A percentile compares a stretch with the other conserved stretches of the same genome.
phyloP scores from a whole-genome alignment of 169 alveolate genomes.

The Babesia caballi region DNA sequence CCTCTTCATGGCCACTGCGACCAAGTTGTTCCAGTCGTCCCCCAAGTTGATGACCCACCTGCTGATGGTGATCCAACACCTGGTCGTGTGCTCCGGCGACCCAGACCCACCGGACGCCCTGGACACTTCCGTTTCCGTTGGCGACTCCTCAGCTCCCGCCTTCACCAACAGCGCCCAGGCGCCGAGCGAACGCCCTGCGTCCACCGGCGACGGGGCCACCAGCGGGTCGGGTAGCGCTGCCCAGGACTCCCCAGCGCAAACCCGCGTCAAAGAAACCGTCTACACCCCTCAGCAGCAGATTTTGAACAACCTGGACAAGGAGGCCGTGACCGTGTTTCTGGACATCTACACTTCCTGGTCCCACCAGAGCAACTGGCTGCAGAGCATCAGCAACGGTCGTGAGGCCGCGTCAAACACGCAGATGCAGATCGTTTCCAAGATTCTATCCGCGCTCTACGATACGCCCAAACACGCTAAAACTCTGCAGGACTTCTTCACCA shows the following conservation, averaged over 20 bases:
- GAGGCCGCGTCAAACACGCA: constrained; percentile 33
- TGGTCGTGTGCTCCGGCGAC: constrained; percentile 8
- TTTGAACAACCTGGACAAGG: constrained; percentile 25
- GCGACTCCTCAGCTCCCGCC: background rate
- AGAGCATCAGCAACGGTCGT: background rate
- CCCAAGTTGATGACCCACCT: constrained; percentile 73
- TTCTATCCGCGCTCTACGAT: constrained; percentile 23
- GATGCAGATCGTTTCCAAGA: constrained; percentile 37
- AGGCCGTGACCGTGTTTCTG: constrained; percentile 25
- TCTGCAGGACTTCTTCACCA: constrained; percentile 1
- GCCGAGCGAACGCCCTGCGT: background rate
- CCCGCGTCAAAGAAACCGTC: background rate
- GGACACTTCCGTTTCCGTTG: background rate
- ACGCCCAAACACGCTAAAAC: background rate
- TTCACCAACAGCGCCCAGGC: background rate
- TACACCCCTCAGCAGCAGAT: background rate
- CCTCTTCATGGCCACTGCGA: constrained; percentile 66
- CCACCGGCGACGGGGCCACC: background rate
- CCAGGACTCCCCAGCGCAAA: background rate
- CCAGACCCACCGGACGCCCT: background rate
- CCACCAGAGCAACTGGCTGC: constrained; percentile 57
- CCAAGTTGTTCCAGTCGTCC: constrained; percentile 72
- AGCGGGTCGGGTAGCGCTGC: background rate
- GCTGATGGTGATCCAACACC: constrained; percentile 65
- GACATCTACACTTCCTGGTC: constrained; percentile 42